Percentiles rank a stretch among this genome's conserved stretches.
phyloP scores from a whole-genome alignment of 495 filamentous ascomycete genomes.

The Neurospora sp. region DNA sequence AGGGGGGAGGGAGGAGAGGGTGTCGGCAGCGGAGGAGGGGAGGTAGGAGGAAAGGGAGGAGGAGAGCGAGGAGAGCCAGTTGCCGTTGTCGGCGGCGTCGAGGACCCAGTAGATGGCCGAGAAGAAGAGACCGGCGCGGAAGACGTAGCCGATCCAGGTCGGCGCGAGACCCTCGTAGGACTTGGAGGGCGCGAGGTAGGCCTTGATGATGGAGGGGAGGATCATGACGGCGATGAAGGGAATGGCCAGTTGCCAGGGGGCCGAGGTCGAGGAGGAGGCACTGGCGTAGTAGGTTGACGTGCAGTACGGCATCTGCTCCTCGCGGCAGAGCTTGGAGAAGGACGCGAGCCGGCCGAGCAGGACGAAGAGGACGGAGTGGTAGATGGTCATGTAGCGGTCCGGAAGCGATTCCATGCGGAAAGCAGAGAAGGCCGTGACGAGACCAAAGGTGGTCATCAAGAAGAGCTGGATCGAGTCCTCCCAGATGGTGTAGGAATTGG shows the following conservation, averaged over 20 bases:
- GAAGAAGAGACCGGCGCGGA: slow-evolving; percentile 66
- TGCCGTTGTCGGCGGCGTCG: slow-evolving; percentile 80
- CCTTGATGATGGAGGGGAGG: slow-evolving; percentile 68
- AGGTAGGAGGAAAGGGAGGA: slow-evolving; percentile 73
- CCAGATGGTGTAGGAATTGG: slow-evolving; percentile 98
- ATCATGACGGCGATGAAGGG: slow-evolving; percentile 63
- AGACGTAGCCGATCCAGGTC: slow-evolving; percentile 70
- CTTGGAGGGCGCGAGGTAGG: slow-evolving; percentile 63
- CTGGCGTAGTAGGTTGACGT: slow-evolving; percentile 93
- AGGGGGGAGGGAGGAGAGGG: slow-evolving; percentile 66
- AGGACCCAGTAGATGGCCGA: slow-evolving; percentile 79
- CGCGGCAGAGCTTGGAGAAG: slow-evolving; percentile 85
- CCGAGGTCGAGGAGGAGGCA: slow-evolving; percentile 81
- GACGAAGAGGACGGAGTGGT: slow-evolving; percentile 78
- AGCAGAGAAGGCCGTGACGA: slow-evolving; percentile 60
- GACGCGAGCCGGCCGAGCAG: slow-evolving; percentile 73
- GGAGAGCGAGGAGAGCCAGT: slow-evolving; percentile 49
- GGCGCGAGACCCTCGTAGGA: slow-evolving; percentile 80
- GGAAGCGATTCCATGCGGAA: slow-evolving; percentile 51
- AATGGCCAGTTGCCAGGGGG: slow-evolving; percentile 78
- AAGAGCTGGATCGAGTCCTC: slow-evolving; percentile 92
- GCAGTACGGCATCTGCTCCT: slow-evolving; percentile 98
- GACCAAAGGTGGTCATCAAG: slow-evolving; percentile 81
- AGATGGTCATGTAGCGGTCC: slow-evolving; percentile 64
- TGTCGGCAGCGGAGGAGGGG: slow-evolving; percentile 81